Evolutionary conservation across 176 grass and related monocot species (phyloP), one percentile per base, ranked within the genome.

Genomic region (Oryza meridionalis): DNA sequence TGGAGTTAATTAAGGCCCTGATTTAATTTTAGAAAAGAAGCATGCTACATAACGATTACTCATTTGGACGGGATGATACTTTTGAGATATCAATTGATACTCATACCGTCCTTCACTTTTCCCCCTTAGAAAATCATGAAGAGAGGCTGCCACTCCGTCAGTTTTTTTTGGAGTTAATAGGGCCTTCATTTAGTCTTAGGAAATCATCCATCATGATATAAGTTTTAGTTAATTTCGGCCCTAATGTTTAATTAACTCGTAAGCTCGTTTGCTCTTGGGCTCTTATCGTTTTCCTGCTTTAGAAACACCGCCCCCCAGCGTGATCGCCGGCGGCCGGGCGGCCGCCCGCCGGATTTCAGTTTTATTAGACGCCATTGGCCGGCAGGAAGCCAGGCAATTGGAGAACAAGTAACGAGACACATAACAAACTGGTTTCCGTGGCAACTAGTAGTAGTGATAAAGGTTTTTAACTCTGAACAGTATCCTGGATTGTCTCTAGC

Each of bases 221-320:
- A 51, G 15, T 15, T 58, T 0, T 58, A 58, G 6, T 58, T 58
- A n/a, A 35, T 8, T 75, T 6, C 55, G 38, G 38, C 7, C 7
- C 38, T 40, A 8, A 40, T 31, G 29, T 40, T 40, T 40, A 40
- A 40, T 40, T 40, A 40, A n/a, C 37, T 42, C 24, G 8, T 16
- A 11, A 4, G 47, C 5, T 9, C 50, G 45, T 47, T 14, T 11
- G 47, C 13, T 31, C 65, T 22, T 25, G 35, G n/a, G 19, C n/a
- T 17, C 65, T 42, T 42, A 49, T 40, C 12, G 2, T 12, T 65
- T 50, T 14, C 17, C 75, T 72, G 3, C 58, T 24, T 73, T 33
- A 45, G 55, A 46, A 73, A 38, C 73, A 82, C 49, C 65, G 74
- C 58, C 17, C 0, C 49, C 65, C 65, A 73, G 82, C 73, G 9